Evolutionary conservation across 306 rosid genomes (phyloP), one percentile per base, ranked within the genome.

Genomic region (Mucuna pruriens): DNA sequence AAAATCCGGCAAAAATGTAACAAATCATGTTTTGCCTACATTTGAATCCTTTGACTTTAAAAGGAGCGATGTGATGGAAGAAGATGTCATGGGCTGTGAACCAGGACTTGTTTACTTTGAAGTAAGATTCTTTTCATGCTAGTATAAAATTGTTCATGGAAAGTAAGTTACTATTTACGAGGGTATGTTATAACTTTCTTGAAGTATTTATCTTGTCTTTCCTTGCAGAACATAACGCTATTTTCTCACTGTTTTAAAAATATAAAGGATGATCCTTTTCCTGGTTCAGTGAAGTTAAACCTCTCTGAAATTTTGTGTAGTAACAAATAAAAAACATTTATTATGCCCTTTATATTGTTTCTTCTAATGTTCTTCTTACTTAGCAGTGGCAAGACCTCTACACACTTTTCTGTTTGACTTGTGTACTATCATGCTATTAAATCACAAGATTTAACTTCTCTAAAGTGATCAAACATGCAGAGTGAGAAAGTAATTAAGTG

Each of bases 31-130:
- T 69, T 84, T 93, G 80, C 99, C 99, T 68, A 86, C 86, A 19
- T 93, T 89, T 74, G 97, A 85, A 81, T 90, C 92, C 70, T 93
- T 89, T 79, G 87, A 95, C 85, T 89, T 93, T 45, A 76, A 79
- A 79, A 79, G 67, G 83, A 87, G 94, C 86, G 99, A 95, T 38
- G 79, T 88, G 49, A 90, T 95, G 97, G 99, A 95, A 87, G 97
- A 93, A 86, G 99, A 95, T 82, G 86, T 87, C 80, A 91, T 95
- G 97, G 93, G 88, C 40, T 76, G 83, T 78, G 98, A 95, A 79
- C 91, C 96, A 0, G 98, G 98, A 11, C 98, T 95, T 54, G 94
- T 95, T 84, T 92, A 85, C 84, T 95, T 95, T 64, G 98, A 95
- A 97, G 99, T 93, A 87, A 49, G 81, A 49, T 76, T 71, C 78